Conservation (phyloP, 352 stramenopile species). For the Elongisporangium senticosum region DNA sequence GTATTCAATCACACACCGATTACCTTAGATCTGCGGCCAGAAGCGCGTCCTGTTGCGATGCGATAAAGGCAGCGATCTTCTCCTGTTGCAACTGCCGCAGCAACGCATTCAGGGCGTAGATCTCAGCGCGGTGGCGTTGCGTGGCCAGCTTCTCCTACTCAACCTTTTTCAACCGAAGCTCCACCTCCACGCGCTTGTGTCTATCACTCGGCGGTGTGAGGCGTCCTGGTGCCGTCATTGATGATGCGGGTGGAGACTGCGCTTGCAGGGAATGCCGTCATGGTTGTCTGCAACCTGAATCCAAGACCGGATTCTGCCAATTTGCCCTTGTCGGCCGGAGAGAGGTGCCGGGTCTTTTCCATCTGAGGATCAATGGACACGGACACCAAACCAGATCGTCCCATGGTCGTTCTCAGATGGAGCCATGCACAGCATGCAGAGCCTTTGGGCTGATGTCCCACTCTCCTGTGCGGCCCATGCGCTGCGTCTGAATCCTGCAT, state of each 20-base stretch:
- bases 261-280: too few species aligned
- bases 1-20: too few species aligned
- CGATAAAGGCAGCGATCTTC: conserved; percentile 50
- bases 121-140: conserved; percentile 53
- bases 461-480: too few species aligned
- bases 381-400: not conserved
- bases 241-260: too few species aligned
- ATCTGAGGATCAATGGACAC: too few species aligned
- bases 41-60: conserved; percentile 21
- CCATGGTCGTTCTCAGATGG: not conserved
- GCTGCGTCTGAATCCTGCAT: not conserved
- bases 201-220: conserved; percentile 37
- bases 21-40: too few species aligned
- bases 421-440: not conserved
- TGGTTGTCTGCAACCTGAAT: too few species aligned
- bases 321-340: too few species aligned
- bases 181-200: conserved; percentile 57
- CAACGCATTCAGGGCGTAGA: conserved; percentile 68
- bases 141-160: conserved; percentile 43
- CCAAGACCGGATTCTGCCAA: too few species aligned
- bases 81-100: conserved; percentile 58
- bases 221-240: too few species aligned
- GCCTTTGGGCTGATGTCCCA: not conserved
- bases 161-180: conserved; percentile 29
- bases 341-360: too few species aligned